phyloP scores from a whole-genome alignment of 257 asterid genomes.

The Cinchona pubescens region DNA sequence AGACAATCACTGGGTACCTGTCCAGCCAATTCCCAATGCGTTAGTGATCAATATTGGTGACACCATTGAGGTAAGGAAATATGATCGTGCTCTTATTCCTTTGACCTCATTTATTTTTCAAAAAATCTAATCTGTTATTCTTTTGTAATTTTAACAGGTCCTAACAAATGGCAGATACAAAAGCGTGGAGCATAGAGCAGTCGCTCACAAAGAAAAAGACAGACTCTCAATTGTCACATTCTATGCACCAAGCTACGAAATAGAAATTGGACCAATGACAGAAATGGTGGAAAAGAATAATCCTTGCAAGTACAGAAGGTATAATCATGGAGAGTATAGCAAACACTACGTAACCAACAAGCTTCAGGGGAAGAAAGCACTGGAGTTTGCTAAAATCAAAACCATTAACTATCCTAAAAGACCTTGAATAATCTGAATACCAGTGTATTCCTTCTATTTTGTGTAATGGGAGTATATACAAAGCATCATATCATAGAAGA shows the following conservation, averaged over 20 bases:
- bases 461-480: neutral
- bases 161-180: slow-evolving; percentile 83
- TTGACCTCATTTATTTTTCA: neutral
- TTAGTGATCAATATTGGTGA: slow-evolving; percentile 91
- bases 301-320: slow-evolving; percentile 68
- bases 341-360: slow-evolving; percentile 83
- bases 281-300: slow-evolving; percentile 54
- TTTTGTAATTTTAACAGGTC: slow-evolving; percentile 47
- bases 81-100: neutral
- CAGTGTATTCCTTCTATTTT: neutral
- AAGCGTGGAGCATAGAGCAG: slow-evolving; percentile 97
- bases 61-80: slow-evolving; percentile 65
- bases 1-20: slow-evolving; percentile 59
- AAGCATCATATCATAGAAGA: slow-evolving; percentile 8
- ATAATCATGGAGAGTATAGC: slow-evolving; percentile 95
- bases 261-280: slow-evolving; percentile 63
- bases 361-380: slow-evolving; percentile 84
- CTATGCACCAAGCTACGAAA: slow-evolving; percentile 88
- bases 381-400: slow-evolving; percentile 67
- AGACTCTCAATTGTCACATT: slow-evolving; percentile 90
- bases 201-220: slow-evolving; percentile 69
- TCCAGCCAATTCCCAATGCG: slow-evolving; percentile 78
- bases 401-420: slow-evolving; percentile 8
- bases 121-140: neutral
- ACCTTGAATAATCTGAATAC: neutral